phyloP scores from a whole-genome alignment of 495 filamentous ascomycete genomes.

The Aspergillus biplanus region DNA sequence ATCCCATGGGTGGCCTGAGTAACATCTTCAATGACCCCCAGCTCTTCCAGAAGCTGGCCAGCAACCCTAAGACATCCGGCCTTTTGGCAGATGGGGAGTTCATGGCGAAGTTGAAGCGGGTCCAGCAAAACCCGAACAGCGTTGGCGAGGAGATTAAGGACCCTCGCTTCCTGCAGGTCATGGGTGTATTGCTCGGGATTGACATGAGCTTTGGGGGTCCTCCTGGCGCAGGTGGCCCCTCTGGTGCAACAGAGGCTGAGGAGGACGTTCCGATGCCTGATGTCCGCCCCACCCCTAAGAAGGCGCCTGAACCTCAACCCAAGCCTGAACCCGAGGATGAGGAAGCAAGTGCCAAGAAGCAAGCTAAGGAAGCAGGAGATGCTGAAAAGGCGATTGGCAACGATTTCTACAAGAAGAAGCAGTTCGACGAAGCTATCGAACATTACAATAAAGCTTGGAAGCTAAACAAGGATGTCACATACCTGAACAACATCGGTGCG shows the following conservation, averaged over 20 bases:
- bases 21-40: constrained; percentile 93
- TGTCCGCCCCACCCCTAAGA: constrained; percentile 55
- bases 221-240: constrained; percentile 48
- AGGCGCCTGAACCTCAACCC: constrained; percentile 64
- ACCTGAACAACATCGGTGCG: constrained; percentile 93
- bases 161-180: constrained; percentile 89
- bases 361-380: constrained; percentile 91
- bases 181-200: constrained; percentile 90
- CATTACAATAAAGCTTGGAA: constrained; percentile 98
- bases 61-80: constrained; percentile 88
- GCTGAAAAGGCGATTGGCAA: constrained; percentile 94
- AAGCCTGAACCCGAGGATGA: constrained; percentile 73
- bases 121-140: constrained; percentile 79
- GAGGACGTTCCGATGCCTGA: constrained; percentile 85
- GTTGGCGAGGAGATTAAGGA: constrained; percentile 82
- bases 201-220: constrained; percentile 83
- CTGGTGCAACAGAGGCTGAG: constrained; percentile 55
- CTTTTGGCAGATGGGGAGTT: constrained; percentile 84
- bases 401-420: constrained; percentile 95
- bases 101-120: constrained; percentile 82
- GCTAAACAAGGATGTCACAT: constrained; percentile 92
- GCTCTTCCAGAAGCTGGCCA: constrained; percentile 84
- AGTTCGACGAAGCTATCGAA: constrained; percentile 91
- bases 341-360: constrained; percentile 77
- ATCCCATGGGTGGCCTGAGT: constrained; percentile 76